Conservation (phyloP, 352 stramenopile genomes). For the Bremia lactucae region DNA sequence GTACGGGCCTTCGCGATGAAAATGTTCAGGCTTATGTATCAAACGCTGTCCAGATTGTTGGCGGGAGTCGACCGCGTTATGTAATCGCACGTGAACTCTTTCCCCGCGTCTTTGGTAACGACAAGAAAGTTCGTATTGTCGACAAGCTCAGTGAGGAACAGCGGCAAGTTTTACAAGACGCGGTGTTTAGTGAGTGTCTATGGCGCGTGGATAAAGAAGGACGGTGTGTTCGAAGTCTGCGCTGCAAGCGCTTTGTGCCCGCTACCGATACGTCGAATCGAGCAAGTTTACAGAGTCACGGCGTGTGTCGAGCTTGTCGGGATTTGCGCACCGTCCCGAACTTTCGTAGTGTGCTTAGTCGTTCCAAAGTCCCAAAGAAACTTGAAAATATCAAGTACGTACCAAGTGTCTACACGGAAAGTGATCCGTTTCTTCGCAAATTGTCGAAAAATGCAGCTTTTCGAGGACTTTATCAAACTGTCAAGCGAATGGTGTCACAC, state of each 20-base stretch:
- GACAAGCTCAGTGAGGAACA: slow-evolving; percentile 44
- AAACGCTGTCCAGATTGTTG: slow-evolving; percentile 54
- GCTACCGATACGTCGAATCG: slow-evolving; percentile 15
- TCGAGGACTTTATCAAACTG: slow-evolving; percentile 47
- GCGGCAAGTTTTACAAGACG: slow-evolving; percentile 49
- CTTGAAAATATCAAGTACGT: slow-evolving; percentile 75
- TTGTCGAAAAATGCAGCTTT: slow-evolving; percentile 70
- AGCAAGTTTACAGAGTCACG: slow-evolving; percentile 14
- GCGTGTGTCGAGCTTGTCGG: slow-evolving; percentile 55
- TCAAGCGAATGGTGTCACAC: slow-evolving; percentile 25
- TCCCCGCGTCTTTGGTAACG: slow-evolving; percentile 40
- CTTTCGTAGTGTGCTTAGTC: slow-evolving; percentile 67
- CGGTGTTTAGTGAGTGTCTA: slow-evolving; percentile 66
- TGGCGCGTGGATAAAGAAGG: slow-evolving; percentile 73
- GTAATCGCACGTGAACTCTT: slow-evolving; percentile 75
- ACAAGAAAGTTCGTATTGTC: slow-evolving; percentile 52
- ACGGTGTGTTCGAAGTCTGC: slow-evolving; percentile 61
- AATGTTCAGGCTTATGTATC: slow-evolving; percentile 54
- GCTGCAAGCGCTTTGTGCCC: slow-evolving; percentile 40
- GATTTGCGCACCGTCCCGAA: slow-evolving; percentile 57
- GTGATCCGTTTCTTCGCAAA: slow-evolving; percentile 68
- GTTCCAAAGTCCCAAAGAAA: slow-evolving; percentile 57
- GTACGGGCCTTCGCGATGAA: slow-evolving; percentile 48
- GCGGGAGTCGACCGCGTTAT: slow-evolving; percentile 65
- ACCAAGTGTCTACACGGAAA: slow-evolving; percentile 63